Evolutionary conservation across 164 flowering plant species (phyloP), one percentile per base, ranked within the genome.

Genomic region (Nymphaea thermarum): DNA sequence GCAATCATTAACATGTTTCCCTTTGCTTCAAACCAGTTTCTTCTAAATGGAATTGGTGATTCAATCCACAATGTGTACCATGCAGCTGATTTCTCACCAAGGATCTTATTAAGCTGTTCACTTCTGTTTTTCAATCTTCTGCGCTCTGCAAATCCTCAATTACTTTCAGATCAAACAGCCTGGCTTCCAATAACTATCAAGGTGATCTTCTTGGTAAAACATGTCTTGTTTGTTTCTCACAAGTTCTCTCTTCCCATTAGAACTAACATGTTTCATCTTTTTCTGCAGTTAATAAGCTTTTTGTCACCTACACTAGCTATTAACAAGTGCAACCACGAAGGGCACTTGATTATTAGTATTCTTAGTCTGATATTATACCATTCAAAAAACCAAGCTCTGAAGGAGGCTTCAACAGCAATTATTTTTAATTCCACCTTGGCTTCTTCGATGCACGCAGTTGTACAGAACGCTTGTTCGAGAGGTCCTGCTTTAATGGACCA

Each of bases 341-440:
- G 73, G 70, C 79, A 85, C 53, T 61, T 83, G 53, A 72, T 79
- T 36, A 60, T 84, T 68, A 82, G 83, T 66, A 79, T 86, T 76
- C 84, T 94, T 62, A 84, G 82, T 64, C 73, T 91, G 72, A 78
- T 90, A 68, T 78, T 94, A 80, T 80, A 86, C 78, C 91, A 78
- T 62, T 90, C 96, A 25, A 78, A 83, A 45, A 73, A 72, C 45
- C 75, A 79, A 60, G 82, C 70, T 65, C 82, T 94, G 43, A 42
- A 68, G 51, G 92, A 87, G 81, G 84, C 90, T 74, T 82, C 98
- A 44, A 87, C 84, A 77, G 67, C 77, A 51, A 83, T 91, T 69
- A 71, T 86, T 70, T 71, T 85, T 45, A 88, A 78, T 67, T 66
- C 78, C 66, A 74, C 86, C 57, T 68, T 90, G 72, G 74, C 68